Base-by-base conservation (phyloP, 306 rosid species). In the Arachis stenosperma region DNA sequence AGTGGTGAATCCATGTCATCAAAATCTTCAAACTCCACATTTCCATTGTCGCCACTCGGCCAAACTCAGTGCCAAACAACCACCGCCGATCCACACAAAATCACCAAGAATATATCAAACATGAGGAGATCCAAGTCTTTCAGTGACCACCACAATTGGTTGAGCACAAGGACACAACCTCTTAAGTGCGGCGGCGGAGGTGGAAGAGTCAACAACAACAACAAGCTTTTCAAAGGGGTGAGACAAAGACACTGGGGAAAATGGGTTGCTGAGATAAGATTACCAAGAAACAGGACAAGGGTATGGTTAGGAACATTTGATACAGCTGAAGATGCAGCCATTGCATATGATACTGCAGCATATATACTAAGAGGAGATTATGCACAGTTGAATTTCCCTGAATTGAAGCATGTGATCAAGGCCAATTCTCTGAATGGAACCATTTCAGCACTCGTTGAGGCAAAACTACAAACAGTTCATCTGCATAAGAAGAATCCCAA, bases 191-290 rank as follows among this genome's bases (percentile, higher is more conserved):
- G 27, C 8, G 91, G 83, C 79, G 66, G 86, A 80, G 86, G 84
- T 4, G 37, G 37, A 33, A 33, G 37, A 33, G 37, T 33, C 37
- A 33, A 33, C 37, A 33, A 33, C 37, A 33, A 33, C 37, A 33
- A 33, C 37, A 93, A 86, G 84, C 76, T 88, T 48, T 93, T 77
- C 9, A 88, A 96, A 75, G 98, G 98, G 8, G 98, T 93, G 81
- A 88, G 98, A 81, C 97, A 89, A 33, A 86, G 98, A 79, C 98
- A 93, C 36, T 93, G 98, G 98, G 98, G 98, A 0, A 93, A 93
- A 82, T 93, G 98, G 98, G 98, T 93, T 10, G 98, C 97, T 8
- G 98, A 93, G 84, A 93, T 93, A 17, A 84, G 98, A 64, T 83
- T 93, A 70, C 98, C 98, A 33, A 86, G 93, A 67, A 93, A 93